Evolutionary conservation across 2,329 filamentous ascomycete genomes (phyloP).

Genomic region (Didymosphaeria variabile): DNA sequence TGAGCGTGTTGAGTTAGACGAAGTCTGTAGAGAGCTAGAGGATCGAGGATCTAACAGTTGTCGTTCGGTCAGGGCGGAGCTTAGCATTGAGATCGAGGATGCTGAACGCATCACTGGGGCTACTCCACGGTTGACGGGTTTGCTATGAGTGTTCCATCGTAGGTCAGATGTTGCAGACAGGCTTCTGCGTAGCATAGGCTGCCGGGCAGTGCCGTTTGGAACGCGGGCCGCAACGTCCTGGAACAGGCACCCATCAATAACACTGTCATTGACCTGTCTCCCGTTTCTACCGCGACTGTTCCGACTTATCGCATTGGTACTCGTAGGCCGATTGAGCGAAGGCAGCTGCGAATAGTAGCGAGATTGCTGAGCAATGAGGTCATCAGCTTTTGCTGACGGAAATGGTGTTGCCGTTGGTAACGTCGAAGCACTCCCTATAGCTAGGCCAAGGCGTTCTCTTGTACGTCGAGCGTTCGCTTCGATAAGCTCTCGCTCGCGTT

Average conservation of each 20-base stretch:
- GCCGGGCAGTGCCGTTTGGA: neutral
- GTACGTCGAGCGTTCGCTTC: conserved; percentile 24
- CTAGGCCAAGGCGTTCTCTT: conserved; percentile 18
- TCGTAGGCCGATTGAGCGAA: neutral
- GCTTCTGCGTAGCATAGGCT: neutral
- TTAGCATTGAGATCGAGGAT: neutral
- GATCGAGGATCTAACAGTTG: neutral
- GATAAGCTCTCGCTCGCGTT: conserved; percentile 26
- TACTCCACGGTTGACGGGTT: neutral
- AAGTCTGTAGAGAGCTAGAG: conserved; percentile 1
- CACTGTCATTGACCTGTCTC: neutral
- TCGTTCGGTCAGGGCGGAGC: neutral
- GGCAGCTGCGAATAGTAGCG: conserved; percentile 27
- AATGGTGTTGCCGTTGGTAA: conserved; percentile 22
- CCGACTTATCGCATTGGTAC: neutral
- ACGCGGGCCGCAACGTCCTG: neutral
- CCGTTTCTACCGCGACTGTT: conserved; percentile 5
- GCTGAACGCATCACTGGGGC: neutral
- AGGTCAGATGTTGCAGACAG: conserved; percentile 3
- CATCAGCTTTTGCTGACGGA: conserved; percentile 16
- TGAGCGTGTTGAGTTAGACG: conserved; percentile 1
- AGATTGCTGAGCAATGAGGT: conserved; percentile 13
- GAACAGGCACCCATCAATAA: conserved; percentile 6
- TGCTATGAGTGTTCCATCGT: neutral
- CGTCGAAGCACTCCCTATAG: conserved; percentile 18